phyloP scores from a whole-genome alignment of 306 rosid genomes.

The Citrullus amarus region DNA sequence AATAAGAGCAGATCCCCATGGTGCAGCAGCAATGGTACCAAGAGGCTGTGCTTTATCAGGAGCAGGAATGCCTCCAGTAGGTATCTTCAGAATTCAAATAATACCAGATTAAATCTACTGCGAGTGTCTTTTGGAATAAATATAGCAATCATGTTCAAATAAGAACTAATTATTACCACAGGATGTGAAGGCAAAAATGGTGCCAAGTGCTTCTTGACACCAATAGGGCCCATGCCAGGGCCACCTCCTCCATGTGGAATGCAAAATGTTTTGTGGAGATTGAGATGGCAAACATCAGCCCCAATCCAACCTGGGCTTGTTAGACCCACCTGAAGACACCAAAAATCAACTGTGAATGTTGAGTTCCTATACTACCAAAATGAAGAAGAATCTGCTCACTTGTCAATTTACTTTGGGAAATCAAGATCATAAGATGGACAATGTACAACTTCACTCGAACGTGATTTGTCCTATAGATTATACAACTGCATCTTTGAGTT shows the following conservation, averaged over 20 bases:
- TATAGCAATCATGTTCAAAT: background rate
- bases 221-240: constrained; percentile 99
- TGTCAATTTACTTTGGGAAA: no score
- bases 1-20: constrained; percentile 99
- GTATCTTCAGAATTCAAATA: constrained; percentile 31
- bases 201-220: constrained; percentile 98
- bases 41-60: constrained; percentile 73
- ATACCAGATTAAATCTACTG: background rate
- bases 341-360: background rate
- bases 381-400: background rate
- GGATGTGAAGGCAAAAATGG: constrained; percentile 99
- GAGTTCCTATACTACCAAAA: constrained; percentile 3
- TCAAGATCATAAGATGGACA: no score
- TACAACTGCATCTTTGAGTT: background rate
- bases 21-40: constrained; percentile 94
- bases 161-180: constrained; percentile 40
- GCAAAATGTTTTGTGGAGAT: constrained; percentile 98
- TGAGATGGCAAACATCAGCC: constrained; percentile 99
- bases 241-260: constrained; percentile 99
- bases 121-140: background rate
- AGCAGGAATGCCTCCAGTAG: constrained; percentile 93
- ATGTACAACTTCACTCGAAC: background rate
- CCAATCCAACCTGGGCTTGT: constrained; percentile 99
- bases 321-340: constrained; percentile 64
- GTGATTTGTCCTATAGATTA: background rate